Evolutionary conservation across 2,329 filamentous ascomycete genomes (phyloP), one percentile per base, ranked within the genome.

Genomic region (Beauveria rudraprayagi): DNA sequence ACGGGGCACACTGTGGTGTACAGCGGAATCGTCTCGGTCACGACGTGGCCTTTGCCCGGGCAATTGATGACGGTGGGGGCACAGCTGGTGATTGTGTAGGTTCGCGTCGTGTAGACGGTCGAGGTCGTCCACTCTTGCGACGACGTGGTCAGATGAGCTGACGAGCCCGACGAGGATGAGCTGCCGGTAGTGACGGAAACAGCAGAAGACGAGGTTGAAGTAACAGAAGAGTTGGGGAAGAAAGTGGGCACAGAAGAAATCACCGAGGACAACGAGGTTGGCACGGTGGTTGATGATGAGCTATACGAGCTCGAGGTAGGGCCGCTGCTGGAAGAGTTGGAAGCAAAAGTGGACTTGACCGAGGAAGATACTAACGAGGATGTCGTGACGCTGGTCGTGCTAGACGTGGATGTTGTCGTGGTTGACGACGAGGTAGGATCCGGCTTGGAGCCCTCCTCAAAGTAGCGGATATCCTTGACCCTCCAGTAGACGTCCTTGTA

Each of bases 401-500:
- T 51, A 47, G 44, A 58, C 40, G 62, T 54, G 28, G 60, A 61
- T 37, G 62, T 58, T 1, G 62, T 56, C 7, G 56, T 61, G 22
- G 63, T 63, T 40, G 66, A 66, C 47, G 55, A 67, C 61, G 67
- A 69, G 34, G 66, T 69, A 70, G 58, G 30, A 14, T 62, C 59
- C 1, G 61, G 43, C 28, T 58, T 52, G 54, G 46, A 60, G 17
- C 61, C 60, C 28, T 68, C 64, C 61, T 64, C 65, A 54, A 74
- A 74, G 65, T 70, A 67, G 14, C 72, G 71, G 43, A 75, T 73
- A 52, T 74, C 72, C 66, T 72, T 65, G 77, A 87, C 69, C 72
- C 83, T 63, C 76, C 80, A 70, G 71, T 72, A 70, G 40, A 72
- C 69, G n/a, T 78, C 67, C 30, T 63, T 60, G 57, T 76, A 79